A percentile compares a stretch with the other conserved stretches of the same genome.
These are phyloP conservation scores for Jatropha podagrica DNA, from an alignment of 441 rosid species.

Conservation along the genomic window DNA sequence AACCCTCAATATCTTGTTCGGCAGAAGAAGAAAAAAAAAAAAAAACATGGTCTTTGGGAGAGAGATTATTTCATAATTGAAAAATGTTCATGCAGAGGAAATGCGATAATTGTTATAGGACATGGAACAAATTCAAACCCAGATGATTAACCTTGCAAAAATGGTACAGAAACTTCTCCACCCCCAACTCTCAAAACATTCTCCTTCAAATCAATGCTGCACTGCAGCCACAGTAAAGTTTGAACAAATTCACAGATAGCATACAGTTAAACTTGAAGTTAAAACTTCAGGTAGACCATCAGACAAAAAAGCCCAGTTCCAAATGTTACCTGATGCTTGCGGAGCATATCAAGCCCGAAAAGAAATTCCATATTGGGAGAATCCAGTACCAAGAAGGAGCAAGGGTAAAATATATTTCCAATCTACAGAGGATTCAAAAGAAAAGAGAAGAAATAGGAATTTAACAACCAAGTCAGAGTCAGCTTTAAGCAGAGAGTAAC, in stretches of 20 bases:
- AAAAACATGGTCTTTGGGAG: not conserved
- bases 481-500: not conserved
- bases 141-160: conserved; percentile 73
- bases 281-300: conserved; percentile 8
- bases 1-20: too few relatives aligned
- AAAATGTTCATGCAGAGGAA: not conserved
- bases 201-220: conserved; percentile 88
- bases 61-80: not conserved
- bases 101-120: not conserved
- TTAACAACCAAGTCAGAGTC: not conserved
- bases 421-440: conserved; percentile 52
- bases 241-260: conserved; percentile 12
- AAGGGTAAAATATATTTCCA: conserved; percentile 81
- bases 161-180: conserved; percentile 96
- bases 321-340: conserved; percentile 90
- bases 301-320: conserved; percentile 16
- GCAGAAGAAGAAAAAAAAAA: not conserved
- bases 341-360: conserved; percentile 98
- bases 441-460: not conserved
- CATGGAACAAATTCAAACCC: conserved; percentile 3
- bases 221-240: conserved; percentile 40
- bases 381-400: conserved; percentile 92
- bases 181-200: conserved; percentile 91
- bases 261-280: conserved; percentile 1
- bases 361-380: conserved; percentile 96